These are phyloP conservation scores for Rhodomyrtus psidioides DNA, from an alignment of 441 rosid species.

Conservation along the genomic window DNA sequence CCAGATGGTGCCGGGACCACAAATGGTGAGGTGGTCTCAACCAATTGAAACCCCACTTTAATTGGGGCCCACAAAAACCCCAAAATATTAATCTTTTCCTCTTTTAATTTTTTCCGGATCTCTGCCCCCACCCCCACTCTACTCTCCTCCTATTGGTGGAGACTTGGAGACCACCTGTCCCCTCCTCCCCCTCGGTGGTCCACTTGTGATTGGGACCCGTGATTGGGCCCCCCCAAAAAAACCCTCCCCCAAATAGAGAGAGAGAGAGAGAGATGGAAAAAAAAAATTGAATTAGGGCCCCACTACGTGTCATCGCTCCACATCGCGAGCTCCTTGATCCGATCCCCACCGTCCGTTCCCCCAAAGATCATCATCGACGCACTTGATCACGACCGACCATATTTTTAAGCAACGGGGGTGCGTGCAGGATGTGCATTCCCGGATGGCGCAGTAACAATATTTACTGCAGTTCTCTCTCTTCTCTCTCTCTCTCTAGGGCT, in stretches of 20 bases:
- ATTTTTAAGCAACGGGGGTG: background rate
- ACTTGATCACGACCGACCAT: background rate
- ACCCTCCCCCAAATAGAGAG: background rate
- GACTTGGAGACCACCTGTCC: background rate
- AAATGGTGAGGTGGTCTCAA: background rate
- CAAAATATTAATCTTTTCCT: background rate
- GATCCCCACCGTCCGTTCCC: conserved; percentile 21
- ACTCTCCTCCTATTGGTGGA: background rate
- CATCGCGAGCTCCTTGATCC: background rate
- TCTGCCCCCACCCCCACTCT: background rate
- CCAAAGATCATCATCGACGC: background rate
- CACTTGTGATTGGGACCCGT: background rate
- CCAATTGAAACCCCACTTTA: background rate
- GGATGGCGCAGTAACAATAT: background rate
- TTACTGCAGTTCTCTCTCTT: background rate
- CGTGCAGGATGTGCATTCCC: background rate
- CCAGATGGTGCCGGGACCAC: background rate
- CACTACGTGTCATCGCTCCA: conserved; percentile 16
- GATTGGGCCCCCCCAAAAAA: background rate
- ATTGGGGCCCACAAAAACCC: background rate
- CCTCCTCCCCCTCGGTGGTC: no score
- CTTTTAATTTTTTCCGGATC: background rate
- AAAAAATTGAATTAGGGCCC: background rate
- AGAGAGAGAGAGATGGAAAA: no score
- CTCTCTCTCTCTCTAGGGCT: background rate